Conservation (phyloP, 306 rosid genomes). For the Carpinus viminea region DNA sequence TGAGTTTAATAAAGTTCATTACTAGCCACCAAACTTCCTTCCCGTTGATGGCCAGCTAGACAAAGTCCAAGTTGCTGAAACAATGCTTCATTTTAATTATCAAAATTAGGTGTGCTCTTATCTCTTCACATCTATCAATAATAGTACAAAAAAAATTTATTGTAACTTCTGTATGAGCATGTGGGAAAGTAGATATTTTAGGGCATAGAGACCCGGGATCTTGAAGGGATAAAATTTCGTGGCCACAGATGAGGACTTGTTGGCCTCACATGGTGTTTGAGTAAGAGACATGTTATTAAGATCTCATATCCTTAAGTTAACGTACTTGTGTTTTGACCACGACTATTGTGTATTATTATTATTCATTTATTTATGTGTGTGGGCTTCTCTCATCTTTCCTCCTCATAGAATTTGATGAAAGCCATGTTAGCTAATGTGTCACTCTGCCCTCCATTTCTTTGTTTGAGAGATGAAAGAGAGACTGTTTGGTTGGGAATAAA, state of each 20-base stretch:
- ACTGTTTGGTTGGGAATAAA: too few species aligned
- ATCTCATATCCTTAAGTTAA: background rate
- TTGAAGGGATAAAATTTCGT: conserved; percentile 14
- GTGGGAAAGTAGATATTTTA: conserved; percentile 44
- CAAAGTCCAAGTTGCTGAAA: conserved; percentile 11
- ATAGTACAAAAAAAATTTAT: conserved; percentile 15
- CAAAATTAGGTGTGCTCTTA: conserved; percentile 15
- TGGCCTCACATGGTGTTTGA: conserved; percentile 49
- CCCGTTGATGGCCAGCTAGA: conserved; percentile 26
- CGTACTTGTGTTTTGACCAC: background rate
- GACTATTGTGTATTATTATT: background rate
- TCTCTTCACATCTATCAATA: conserved; percentile 8
- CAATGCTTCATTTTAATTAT: conserved; percentile 22
- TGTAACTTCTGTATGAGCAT: conserved; percentile 35
- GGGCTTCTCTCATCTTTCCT: conserved; percentile 28
- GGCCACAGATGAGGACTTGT: conserved; percentile 35
- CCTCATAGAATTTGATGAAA: conserved; percentile 15
- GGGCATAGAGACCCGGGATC: background rate
- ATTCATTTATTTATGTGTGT: conserved; percentile 4
- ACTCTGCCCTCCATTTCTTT: conserved; percentile 12
- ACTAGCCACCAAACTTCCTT: background rate
- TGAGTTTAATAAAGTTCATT: background rate
- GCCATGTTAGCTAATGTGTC: conserved; percentile 24
- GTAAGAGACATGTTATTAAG: conserved; percentile 17
- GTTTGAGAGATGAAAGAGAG: background rate